Evolutionary conservation across 495 filamentous ascomycete genomes (phyloP), one percentile per base, ranked within the genome.

Genomic region (Aspergillus avenaceus): DNA sequence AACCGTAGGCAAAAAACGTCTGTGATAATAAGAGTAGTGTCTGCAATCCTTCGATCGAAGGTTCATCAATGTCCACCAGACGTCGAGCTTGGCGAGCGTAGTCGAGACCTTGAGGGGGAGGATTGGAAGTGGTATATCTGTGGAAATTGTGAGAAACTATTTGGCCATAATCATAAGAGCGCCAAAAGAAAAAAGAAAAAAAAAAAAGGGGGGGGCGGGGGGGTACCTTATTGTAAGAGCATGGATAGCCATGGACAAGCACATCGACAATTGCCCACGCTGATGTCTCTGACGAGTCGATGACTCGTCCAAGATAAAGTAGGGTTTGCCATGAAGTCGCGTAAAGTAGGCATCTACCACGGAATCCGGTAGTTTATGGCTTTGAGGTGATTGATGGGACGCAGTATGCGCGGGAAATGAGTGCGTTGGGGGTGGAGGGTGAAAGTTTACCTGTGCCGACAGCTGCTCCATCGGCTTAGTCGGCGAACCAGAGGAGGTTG

Each of bases 341-440:
- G 75, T 64, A 65, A 95, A 95, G 61, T 86, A 95, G 5, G 81
- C 80, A 54, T 95, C 85, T 8, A 91, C 72, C 29, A 91, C 72
- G 0, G 78, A 69, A 53, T 88, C 80, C 0, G 77, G 73, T 34
- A 80, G 69, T 5, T 75, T 54, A 23, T 52, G 58, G 52, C 56
- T 43, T 14, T 58, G 58, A 4, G 69, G 56, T 0, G 79, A 65
- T 6, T 50, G 56, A 26, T 62, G 57, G 13, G 49, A 44, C 6
- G 34, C n/a, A 9, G 16, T 63, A 43, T 44, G 55, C 36, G 46
- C 53, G 29, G 66, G 51, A 47, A 75, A 36, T 8, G 34, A 7
- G 16, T 23, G 41, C 8, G 49, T 28, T 9, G 49, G 40, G 9
- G 50, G 43, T 2, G 50, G 44, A 16, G 41, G 41, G 23, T 45